Evolutionary conservation across 202 grass and related monocot genomes (phyloP), one percentile per base, ranked within the genome.

Genomic region (Musa balbisiana): DNA sequence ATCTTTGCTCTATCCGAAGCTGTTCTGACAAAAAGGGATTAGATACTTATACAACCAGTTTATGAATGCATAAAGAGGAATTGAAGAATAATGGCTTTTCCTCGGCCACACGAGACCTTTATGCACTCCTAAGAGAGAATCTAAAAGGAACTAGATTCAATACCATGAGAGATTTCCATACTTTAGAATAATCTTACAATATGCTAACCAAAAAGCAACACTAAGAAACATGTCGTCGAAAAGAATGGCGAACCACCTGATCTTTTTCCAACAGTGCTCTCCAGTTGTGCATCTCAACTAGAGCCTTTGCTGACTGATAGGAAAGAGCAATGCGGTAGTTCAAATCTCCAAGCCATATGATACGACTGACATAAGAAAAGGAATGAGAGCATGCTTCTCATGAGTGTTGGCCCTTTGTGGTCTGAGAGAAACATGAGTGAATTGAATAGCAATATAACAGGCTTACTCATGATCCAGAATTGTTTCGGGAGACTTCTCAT

Each of bases 311-410:
- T n/a, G 89, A 90, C 25, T 86, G 85, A 72, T 98, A 98, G 0
- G 95, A 91, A 83, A 98, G 91, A 60, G 95, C 85, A 73, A 98
- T 92, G 55, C 95, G 85, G 85, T 98, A 98, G 86, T 98, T 98
- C 85, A 98, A 88, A 83, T 98, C 95, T 72, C 95, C 95, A 80
- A 98, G 91, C 95, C 95, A 99, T 88, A 99, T 85, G 66, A 99
- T 84, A 19, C 91, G 89, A 74, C 95, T 99, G 89, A 84, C 19
- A 73, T 70, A 11, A 55, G 8, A 22, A 63, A 83, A 82, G 24
- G 24, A 58, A 79, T 70, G 12, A 58, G 21, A 52, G 21, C 5
- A 27, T 19, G 19, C 16, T 29, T 12, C 10, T 74, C 23, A 33
- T 17, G 33, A 13, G 20, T 11, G 22, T 15, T 49, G 23, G 15